Conservation (phyloP, 148 eudicot genomes). For the Polygonum maritimum region DNA sequence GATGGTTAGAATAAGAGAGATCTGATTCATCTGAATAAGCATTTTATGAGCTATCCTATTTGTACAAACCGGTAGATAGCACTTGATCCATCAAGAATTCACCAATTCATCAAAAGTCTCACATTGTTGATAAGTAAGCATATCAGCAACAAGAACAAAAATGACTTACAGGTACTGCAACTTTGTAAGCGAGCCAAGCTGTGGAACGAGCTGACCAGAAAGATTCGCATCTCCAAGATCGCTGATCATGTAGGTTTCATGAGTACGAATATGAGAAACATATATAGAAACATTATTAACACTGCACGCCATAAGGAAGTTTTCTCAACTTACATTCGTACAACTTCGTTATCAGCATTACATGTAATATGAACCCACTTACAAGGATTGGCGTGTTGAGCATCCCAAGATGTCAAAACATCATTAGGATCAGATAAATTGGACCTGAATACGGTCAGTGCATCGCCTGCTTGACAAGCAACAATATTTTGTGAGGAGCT, state of each 20-base stretch:
- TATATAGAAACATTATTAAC: background rate
- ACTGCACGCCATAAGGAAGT: background rate
- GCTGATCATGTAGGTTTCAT: constrained; percentile 22
- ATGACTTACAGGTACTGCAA: constrained; percentile 70
- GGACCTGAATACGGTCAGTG: constrained; percentile 44
- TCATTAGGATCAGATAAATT: constrained; percentile 57
- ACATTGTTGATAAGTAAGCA: background rate
- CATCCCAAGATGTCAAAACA: constrained; percentile 65
- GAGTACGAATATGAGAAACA: background rate
- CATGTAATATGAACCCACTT: constrained; percentile 74
- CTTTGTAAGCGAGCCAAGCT: constrained; percentile 60
- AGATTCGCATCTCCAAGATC: constrained; percentile 71
- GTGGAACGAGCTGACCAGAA: constrained; percentile 62
- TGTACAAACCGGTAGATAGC: background rate
- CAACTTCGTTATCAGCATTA: constrained; percentile 51
- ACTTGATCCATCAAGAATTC: background rate
- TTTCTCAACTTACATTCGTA: constrained; percentile 48
- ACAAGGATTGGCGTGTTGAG: constrained; percentile 72
- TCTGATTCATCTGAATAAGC: no score
- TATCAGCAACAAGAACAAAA: background rate
- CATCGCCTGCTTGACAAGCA: constrained; percentile 52
- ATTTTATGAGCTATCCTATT: no score
- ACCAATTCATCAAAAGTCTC: background rate
- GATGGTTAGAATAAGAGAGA: background rate
- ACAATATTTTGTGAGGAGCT: constrained; percentile 13